Evolutionary conservation across 139 green algal genomes (phyloP).

Genomic region (Picochlorum sp.): DNA sequence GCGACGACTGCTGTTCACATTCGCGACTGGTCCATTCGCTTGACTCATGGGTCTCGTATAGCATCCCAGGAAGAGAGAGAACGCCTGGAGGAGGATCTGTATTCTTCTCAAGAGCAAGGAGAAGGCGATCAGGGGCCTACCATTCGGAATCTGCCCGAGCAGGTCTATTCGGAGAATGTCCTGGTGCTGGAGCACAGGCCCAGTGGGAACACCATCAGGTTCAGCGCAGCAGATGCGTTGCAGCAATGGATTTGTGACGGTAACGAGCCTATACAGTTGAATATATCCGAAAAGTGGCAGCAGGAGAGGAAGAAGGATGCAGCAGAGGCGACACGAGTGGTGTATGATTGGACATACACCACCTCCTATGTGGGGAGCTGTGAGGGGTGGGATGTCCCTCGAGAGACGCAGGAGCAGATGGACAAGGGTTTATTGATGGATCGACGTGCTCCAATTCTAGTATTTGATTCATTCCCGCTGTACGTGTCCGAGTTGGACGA

Average conservation of each 20-base stretch:
- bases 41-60: too few relatives aligned
- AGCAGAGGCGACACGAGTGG: conserved; percentile 40
- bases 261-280: conserved; percentile 46
- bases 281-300: conserved; percentile 49
- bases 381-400: conserved; percentile 19
- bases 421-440: conserved; percentile 66
- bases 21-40: too few relatives aligned
- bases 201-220: conserved; percentile 45
- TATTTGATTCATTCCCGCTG: conserved; percentile 60
- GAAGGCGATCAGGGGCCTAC: too few relatives aligned
- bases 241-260: conserved; percentile 48
- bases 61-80: too few relatives aligned
- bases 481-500: conserved; percentile 92
- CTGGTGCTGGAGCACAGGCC: conserved; percentile 56
- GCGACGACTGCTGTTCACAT: too few relatives aligned
- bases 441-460: conserved; percentile 84
- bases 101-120: too few relatives aligned
- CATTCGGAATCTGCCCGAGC: conserved; percentile 50
- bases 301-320: conserved; percentile 49
- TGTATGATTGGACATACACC: conserved; percentile 91
- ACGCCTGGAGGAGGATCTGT: too few relatives aligned
- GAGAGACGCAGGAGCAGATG: conserved; percentile 35
- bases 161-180: conserved; percentile 58
- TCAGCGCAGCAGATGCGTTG: conserved; percentile 67
- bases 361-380: conserved; percentile 58